A percentile compares a stretch with the other conserved stretches of the same genome.
Conservation (phyloP, 345 rosid species). For the Moricandia moricandioides region DNA sequence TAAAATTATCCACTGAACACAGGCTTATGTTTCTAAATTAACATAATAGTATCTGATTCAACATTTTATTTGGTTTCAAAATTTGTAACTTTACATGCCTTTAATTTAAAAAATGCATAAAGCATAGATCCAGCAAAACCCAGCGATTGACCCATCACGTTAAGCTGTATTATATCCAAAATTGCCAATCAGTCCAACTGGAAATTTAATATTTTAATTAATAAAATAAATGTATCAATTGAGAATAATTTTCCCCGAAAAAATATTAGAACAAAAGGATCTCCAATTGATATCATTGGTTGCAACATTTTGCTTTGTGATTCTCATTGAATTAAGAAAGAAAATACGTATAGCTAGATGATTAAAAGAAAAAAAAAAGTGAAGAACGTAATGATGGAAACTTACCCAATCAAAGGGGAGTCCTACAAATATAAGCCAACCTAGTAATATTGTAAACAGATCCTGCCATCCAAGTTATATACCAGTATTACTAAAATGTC, state of each 20-base stretch:
- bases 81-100: background rate
- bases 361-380: background rate
- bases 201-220: background rate
- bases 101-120: slow-evolving; percentile 19
- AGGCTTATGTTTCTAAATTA: background rate
- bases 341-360: background rate
- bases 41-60: background rate
- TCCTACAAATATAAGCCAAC: slow-evolving; percentile 77
- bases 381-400: background rate
- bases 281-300: background rate
- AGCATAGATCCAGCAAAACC: slow-evolving; percentile 18
- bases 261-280: background rate
- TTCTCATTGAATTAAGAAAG: background rate
- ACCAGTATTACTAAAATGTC: background rate
- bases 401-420: slow-evolving; percentile 55
- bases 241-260: background rate
- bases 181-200: background rate
- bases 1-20: background rate
- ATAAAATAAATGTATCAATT: background rate
- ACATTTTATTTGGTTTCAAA: background rate
- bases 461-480: slow-evolving; percentile 42
- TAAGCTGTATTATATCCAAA: slow-evolving; percentile 11
- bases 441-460: slow-evolving; percentile 63
- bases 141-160: slow-evolving; percentile 21
- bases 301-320: background rate